Percentiles rank a stretch among this genome's conserved stretches.
phyloP scores from a whole-genome alignment of 2,329 filamentous ascomycete genomes.

The Phoma sp. region DNA sequence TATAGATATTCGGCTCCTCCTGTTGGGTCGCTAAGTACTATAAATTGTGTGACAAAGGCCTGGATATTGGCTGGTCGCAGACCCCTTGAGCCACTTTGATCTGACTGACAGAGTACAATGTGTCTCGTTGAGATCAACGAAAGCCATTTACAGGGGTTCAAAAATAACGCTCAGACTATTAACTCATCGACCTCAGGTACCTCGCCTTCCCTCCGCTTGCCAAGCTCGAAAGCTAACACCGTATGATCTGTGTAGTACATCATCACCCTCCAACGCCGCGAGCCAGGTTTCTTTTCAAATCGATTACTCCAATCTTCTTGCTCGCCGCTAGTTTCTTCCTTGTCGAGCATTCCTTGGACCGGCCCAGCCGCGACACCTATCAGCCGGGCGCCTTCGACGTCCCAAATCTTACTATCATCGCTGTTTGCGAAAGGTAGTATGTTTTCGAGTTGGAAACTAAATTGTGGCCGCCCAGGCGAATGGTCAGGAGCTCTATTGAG shows the following conservation, averaged over 20 bases:
- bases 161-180: slow-evolving; percentile 23
- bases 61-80: too few relatives aligned
- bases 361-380: slow-evolving; percentile 73
- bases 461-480: slow-evolving; percentile 41
- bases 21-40: too few relatives aligned
- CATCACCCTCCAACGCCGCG: slow-evolving; percentile 68
- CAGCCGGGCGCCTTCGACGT: slow-evolving; percentile 51
- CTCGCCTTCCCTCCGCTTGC: slow-evolving; percentile 24
- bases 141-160: too few relatives aligned
- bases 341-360: slow-evolving; percentile 56
- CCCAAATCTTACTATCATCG: slow-evolving; percentile 13
- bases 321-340: slow-evolving; percentile 16
- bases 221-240: slow-evolving; percentile 73
- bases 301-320: slow-evolving; percentile 37
- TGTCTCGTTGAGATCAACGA: too few relatives aligned
- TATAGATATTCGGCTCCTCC: too few relatives aligned
- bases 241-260: slow-evolving; percentile 74
- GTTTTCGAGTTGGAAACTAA: slow-evolving; percentile 61
- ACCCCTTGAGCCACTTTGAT: too few relatives aligned
- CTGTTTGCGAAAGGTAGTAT: slow-evolving; percentile 56
- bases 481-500: slow-evolving; percentile 58
- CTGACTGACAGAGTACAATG: too few relatives aligned
- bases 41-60: too few relatives aligned
- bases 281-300: too few relatives aligned
- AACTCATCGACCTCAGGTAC: slow-evolving; percentile 27